phyloP scores from a whole-genome alignment of 2,329 filamentous ascomycete genomes.

The Cladophialophora chaetospira region DNA sequence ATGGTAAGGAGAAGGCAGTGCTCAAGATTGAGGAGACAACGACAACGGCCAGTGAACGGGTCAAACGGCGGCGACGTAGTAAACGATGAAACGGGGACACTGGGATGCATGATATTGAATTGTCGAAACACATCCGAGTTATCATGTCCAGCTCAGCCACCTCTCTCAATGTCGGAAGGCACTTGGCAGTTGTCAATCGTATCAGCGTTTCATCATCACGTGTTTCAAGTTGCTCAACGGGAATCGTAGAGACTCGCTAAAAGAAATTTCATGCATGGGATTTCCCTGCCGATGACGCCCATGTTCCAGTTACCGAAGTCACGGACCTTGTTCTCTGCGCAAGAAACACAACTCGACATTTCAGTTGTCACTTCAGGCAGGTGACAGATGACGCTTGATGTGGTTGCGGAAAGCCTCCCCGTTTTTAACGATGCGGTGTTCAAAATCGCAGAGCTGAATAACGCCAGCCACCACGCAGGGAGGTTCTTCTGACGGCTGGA shows the following conservation, averaged over 20 bases:
- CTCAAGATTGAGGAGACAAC: conserved; percentile 28
- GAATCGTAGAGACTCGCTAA: conserved; percentile 1
- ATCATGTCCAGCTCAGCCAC: no score
- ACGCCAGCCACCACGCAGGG: conserved; percentile 6
- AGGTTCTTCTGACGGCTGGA: neutral
- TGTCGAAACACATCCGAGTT: conserved; percentile 7
- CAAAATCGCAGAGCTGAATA: no score
- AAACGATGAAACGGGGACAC: conserved; percentile 25
- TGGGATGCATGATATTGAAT: conserved; percentile 3
- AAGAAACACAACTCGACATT: neutral
- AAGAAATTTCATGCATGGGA: conserved; percentile 1
- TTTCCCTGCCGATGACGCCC: conserved; percentile 2
- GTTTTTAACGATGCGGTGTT: no score
- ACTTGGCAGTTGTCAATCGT: neutral
- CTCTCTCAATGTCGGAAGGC: neutral
- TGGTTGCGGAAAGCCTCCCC: neutral
- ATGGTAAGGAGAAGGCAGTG: conserved; percentile 22
- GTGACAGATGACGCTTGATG: neutral
- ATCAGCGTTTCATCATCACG: conserved; percentile 5
- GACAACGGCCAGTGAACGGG: conserved; percentile 26
- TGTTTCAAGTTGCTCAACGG: neutral
- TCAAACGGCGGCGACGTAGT: conserved; percentile 30
- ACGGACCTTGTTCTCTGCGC: neutral
- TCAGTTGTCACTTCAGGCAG: neutral
- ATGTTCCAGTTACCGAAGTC: neutral